Percentiles rank a stretch among this genome's conserved stretches.
These are phyloP conservation scores for Trametes sp. DNA, from an alignment of 1,284 basidiomycete genomes.

Conservation along the genomic window DNA sequence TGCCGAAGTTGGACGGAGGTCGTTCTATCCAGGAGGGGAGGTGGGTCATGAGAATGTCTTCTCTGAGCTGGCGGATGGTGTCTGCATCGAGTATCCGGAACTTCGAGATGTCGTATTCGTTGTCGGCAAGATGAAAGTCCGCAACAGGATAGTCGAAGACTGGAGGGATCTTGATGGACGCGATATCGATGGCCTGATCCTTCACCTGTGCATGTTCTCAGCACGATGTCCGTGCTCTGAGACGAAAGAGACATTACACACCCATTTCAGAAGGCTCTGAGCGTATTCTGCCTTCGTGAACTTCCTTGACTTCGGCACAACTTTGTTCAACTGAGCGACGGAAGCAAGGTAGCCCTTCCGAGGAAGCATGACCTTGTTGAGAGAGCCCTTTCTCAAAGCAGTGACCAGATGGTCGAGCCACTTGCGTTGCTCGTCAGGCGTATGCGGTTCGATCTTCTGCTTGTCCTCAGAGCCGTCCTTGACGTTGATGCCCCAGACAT, in stretches of 20 bases:
- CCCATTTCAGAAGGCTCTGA: too few relatives aligned
- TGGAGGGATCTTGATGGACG: background rate
- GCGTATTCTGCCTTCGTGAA: too few relatives aligned
- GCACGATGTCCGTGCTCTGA: too few relatives aligned
- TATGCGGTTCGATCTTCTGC: background rate
- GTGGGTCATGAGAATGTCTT: conserved; percentile 22
- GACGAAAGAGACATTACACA: too few relatives aligned
- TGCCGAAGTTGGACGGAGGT: conserved; percentile 31
- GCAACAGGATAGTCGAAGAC: background rate
- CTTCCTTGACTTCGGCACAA: too few relatives aligned
- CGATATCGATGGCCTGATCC: too few relatives aligned
- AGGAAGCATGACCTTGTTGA: too few relatives aligned
- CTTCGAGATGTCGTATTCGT: background rate
- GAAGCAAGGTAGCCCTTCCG: background rate
- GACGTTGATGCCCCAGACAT: conserved; percentile 6
- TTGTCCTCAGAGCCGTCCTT: background rate
- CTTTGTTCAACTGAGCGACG: background rate
- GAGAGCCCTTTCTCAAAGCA: background rate
- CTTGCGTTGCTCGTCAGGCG: background rate
- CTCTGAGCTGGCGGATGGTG: conserved; percentile 20
- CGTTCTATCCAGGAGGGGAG: conserved; percentile 36
- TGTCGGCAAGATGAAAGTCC: background rate
- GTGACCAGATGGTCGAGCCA: background rate
- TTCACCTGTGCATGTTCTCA: too few relatives aligned
- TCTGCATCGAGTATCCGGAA: background rate